Base-by-base conservation (phyloP, 2,329 filamentous ascomycete species). In the Cytospora schulzeri region DNA sequence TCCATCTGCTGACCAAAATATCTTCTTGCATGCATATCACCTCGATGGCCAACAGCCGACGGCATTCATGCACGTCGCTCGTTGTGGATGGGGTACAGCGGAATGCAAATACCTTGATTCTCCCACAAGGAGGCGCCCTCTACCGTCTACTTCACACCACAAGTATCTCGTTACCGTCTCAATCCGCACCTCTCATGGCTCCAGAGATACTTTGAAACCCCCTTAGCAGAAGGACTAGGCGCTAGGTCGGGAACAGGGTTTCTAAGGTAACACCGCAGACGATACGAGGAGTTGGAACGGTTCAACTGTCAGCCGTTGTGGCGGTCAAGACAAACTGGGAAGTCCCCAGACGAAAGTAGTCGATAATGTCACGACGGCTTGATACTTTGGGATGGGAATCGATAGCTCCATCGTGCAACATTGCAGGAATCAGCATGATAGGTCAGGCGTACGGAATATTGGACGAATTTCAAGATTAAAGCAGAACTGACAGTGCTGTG, bases 251-350 rank as follows among this genome's bases (percentile, higher is more conserved):
- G 48, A 59, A 58, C 58, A 54, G 53, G 38, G 22, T 15, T 48
- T 52, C 54, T 57, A 62, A 64, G 57, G 62, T 65, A 26, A 50
- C 58, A 66, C 65, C 29, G 50, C 62, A 64, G 55, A 22, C 38
- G 55, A 64, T 66, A 66, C 62, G 65, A 66, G 65, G 31, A 57
- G 35, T 29, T 41, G 17, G 12, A 19, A 19, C 8, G 31, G n/a
- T 31, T n/a, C n/a, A 35, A 22, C 19, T 48, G 59, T 48, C 59
- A 62, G 59, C 59, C 59, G 38, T 62, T 53, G 59, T 51, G 38
- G 52, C 38, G 35, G 31, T 31, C 14, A 41, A 41, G 31, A 22
- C 28, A 26, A 26, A 7, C 19, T 14, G 45, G 45, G 45, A 22
- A 48, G n/a, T 4, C n/a, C 45, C 45, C n/a, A 22, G 45, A 12